phyloP scores from a whole-genome alignment of 2,329 filamentous ascomycete genomes.

The Bipolaris victoriae region DNA sequence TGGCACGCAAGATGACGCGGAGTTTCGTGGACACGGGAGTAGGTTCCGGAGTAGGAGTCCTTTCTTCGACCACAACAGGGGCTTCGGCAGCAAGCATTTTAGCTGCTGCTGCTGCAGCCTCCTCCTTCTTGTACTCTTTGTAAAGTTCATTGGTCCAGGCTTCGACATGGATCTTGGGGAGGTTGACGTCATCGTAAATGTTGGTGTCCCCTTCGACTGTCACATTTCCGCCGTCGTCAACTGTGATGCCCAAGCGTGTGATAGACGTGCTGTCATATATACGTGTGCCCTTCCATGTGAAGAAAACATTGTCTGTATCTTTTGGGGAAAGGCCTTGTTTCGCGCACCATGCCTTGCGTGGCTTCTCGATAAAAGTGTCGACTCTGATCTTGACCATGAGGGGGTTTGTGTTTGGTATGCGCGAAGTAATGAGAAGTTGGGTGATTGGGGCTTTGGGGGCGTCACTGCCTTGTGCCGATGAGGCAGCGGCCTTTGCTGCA shows the following conservation, averaged over 20 bases:
- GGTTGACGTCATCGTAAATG: conserved; percentile 58
- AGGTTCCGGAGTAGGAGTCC: conserved; percentile 27
- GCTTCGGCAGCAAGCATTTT: conserved; percentile 49
- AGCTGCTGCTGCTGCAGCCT: conserved; percentile 35
- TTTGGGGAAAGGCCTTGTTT: conserved; percentile 62
- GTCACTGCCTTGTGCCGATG: conserved; percentile 10
- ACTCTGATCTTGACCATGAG: conserved; percentile 71
- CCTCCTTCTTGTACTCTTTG: conserved; percentile 55
- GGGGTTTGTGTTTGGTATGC: conserved; percentile 64
- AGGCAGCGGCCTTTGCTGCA: conserved; percentile 20
- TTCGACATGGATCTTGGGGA: conserved; percentile 71
- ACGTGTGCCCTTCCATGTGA: conserved; percentile 78
- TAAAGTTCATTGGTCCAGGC: conserved; percentile 74
- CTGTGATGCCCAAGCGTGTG: conserved; percentile 54
- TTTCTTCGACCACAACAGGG: conserved; percentile 21
- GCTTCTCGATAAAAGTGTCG: conserved; percentile 69
- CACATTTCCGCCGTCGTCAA: conserved; percentile 50
- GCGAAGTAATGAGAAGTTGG: conserved; percentile 71
- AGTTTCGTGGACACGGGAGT: conserved; percentile 40
- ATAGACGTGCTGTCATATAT: conserved; percentile 76
- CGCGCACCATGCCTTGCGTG: conserved; percentile 72
- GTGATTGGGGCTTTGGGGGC: conserved; percentile 50
- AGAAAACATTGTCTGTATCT: conserved; percentile 64
- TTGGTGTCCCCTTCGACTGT: conserved; percentile 51
- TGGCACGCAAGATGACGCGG: conserved; percentile 60